Percentiles rank a stretch among this genome's conserved stretches.
phyloP scores from a whole-genome alignment of 192 early-diverging fungal genomes.

The Mortierella antarctica region DNA sequence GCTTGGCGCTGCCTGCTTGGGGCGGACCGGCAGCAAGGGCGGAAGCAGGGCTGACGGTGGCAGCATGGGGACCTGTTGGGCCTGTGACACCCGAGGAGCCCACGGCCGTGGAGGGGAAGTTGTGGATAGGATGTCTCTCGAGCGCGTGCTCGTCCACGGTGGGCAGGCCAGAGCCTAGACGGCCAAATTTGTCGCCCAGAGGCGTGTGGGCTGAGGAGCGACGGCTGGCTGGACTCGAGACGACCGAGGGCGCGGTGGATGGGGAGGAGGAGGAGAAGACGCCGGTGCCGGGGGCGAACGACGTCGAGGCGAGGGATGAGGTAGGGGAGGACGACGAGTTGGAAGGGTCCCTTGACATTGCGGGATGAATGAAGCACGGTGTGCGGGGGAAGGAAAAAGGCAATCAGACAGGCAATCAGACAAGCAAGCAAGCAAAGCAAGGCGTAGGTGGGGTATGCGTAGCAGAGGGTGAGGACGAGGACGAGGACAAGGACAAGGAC shows the following conservation, averaged over 20 bases:
- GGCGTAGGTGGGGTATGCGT: neutral
- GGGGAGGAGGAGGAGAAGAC: constrained; percentile 14
- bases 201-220: constrained; percentile 27
- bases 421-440: neutral
- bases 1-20: neutral
- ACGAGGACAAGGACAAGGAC: neutral
- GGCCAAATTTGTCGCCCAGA: constrained; percentile 43
- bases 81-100: neutral
- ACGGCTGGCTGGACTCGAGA: constrained; percentile 21
- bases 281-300: constrained; percentile 21
- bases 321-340: constrained; percentile 4
- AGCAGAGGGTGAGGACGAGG: neutral
- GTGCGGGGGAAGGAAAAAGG: neutral
- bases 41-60: constrained; percentile 2
- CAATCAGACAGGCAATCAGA: neutral
- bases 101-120: constrained; percentile 6
- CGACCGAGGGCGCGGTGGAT: neutral
- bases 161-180: constrained; percentile 24
- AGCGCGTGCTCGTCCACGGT: constrained; percentile 43
- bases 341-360: constrained; percentile 17
- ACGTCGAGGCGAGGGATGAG: constrained; percentile 6
- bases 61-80: neutral
- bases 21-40: neutral
- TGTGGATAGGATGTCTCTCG: constrained; percentile 6
- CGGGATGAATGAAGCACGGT: neutral